Conservation (phyloP, 768 basidiomycete species). For the Pulveroboletus sp. region DNA sequence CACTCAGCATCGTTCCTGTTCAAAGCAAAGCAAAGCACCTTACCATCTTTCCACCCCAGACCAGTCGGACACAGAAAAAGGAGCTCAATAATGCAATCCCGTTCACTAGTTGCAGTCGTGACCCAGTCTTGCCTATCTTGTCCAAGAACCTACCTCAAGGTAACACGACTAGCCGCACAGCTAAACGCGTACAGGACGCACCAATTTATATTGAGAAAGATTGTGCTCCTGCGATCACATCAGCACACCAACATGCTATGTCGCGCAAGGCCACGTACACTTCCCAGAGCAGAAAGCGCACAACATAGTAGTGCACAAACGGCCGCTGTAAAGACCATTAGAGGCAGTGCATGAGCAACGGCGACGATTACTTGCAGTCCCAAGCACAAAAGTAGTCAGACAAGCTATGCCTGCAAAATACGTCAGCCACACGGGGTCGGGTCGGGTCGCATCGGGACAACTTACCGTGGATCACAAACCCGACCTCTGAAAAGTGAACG, state of each 20-base stretch:
- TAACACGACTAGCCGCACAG: neutral
- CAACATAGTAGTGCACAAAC: slow-evolving; percentile 74
- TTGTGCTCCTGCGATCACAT: slow-evolving; percentile 53
- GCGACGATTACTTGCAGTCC: slow-evolving; percentile 51
- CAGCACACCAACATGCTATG: neutral
- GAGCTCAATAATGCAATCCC: slow-evolving; percentile 59
- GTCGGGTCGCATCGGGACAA: neutral
- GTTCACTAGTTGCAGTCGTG: slow-evolving; percentile 63
- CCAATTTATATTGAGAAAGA: slow-evolving; percentile 89
- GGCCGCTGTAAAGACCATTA: slow-evolving; percentile 44
- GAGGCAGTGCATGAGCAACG: neutral
- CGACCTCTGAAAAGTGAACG: slow-evolving; percentile 62
- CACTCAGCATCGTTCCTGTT: slow-evolving; percentile 1
- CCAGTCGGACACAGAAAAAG: slow-evolving; percentile 67
- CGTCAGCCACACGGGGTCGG: neutral
- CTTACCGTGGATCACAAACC: slow-evolving; percentile 74
- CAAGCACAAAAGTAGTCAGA: slow-evolving; percentile 56
- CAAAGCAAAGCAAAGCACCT: neutral
- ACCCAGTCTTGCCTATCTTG: slow-evolving; percentile 69
- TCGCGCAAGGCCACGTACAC: slow-evolving; percentile 37
- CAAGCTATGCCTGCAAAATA: slow-evolving; percentile 52
- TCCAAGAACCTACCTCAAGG: slow-evolving; percentile 58
- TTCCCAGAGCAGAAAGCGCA: slow-evolving; percentile 82
- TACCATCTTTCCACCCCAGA: slow-evolving; percentile 59
- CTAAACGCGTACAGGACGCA: slow-evolving; percentile 27